These are phyloP conservation scores for Alternaria consortialis DNA, from an alignment of 2,329 filamentous ascomycete species.

Conservation along the genomic window DNA sequence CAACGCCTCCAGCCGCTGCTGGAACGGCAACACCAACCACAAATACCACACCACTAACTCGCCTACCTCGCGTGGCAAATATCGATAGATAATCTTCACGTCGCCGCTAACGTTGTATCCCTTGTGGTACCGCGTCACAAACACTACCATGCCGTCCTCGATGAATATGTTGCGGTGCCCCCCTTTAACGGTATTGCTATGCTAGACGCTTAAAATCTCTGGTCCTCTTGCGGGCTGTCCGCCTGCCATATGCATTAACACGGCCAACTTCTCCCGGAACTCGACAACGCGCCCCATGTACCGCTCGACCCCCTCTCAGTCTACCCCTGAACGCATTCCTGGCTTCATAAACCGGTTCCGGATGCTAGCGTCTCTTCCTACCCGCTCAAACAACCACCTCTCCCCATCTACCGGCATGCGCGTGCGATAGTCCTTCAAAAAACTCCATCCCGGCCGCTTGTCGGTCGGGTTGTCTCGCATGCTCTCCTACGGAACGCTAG, in stretches of 20 bases:
- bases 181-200: constrained; percentile 25
- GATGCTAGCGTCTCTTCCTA: no score
- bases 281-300: constrained; percentile 18
- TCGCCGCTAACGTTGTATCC: constrained; percentile 23
- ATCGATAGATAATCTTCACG: constrained; percentile 39
- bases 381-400: no score
- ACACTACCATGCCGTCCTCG: constrained; percentile 31
- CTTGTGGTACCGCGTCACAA: constrained; percentile 35
- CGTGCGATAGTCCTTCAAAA: no score
- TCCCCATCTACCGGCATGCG: no score
- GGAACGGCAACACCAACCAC: constrained; percentile 28
- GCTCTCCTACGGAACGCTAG: no score
- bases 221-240: constrained; percentile 13
- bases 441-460: no score
- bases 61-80: constrained; percentile 35
- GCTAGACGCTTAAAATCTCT: constrained; percentile 28
- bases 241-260: no score
- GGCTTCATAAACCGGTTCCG: constrained; percentile 11
- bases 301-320: constrained; percentile 11
- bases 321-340: not conserved
- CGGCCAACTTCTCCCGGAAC: constrained; percentile 24
- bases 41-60: constrained; percentile 31
- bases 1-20: constrained; percentile 4
- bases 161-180: constrained; percentile 27
- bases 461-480: no score